Evolutionary conservation across 176 grass and related monocot genomes (phyloP), one percentile per base, ranked within the genome.

Genomic region (Tillandsia leiboldiana): DNA sequence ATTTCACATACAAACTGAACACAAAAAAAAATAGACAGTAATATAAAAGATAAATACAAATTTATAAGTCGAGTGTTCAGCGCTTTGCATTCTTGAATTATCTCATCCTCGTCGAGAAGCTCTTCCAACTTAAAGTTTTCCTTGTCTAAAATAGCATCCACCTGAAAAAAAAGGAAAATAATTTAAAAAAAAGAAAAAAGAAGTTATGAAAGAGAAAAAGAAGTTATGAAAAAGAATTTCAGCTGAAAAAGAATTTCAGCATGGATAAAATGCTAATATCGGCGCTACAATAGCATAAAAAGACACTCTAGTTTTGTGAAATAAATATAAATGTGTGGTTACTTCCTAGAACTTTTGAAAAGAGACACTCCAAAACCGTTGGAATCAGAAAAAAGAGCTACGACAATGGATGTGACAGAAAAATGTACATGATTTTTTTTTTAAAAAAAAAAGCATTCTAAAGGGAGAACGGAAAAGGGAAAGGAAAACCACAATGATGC

Each of bases 41-140:
- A 68, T 12, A 50, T 14, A 73, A 49, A 68, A 63, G 70, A 18
- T 75, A 70, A 83, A 82, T 99, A 99, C 94, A 99, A 99, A 67
- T 90, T 99, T 53, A 99, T 99, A 47, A 99, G 95, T 10, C 90
- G 77, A 5, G 82, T 78, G 66, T 99, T 99, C 69, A 99, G 78
- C 64, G 95, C 95, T 94, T 93, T 93, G 95, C 95, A 99, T 82
- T 99, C 95, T 82, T 99, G 95, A 84, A 99, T 99, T 72, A 99
- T 90, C 74, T 99, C 95, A 75, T 99, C 95, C 83, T 99, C 95
- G 18, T 99, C 95, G 53, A 99, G 95, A 86, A 99, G 95, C 67
- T 99, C 95, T 80, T 94, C 95, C 24, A 99, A 69, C 22, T 86
- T 99, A 83, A 99, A 99, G 71, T 77, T 99, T 82, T 94, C 95